Evolutionary conservation across 139 green algal genomes (phyloP), one percentile per base, ranked within the genome.

Genomic region (Limnomonas spitsbergensis): DNA sequence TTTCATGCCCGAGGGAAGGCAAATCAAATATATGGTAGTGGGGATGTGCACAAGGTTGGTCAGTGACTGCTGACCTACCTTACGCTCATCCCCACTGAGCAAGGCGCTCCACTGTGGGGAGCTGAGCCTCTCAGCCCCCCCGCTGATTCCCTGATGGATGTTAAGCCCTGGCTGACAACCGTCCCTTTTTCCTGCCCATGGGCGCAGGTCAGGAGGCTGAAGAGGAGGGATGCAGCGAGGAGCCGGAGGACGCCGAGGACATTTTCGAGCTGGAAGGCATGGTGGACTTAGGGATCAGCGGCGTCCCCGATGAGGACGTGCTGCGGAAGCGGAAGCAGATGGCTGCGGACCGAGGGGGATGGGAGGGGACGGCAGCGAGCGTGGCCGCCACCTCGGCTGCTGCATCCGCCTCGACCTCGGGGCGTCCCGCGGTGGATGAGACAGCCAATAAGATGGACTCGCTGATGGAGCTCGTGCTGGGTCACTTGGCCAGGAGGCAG

Each of bases 251-350:
- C 0, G 81, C 82, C 35, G 87, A 92, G 54, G 92, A 95, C 75
- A 92, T 95, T 2, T 95, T 95, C 80, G 89, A 93, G 82, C 82
- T 97, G 78, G 92, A 96, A 84, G 90, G 88, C 54, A 92, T 92
- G 88, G 86, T 38, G 40, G 91, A 93, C 75, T 80, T 91, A 47
- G 88, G 92, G 61, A 83, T 93, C 69, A 85, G 81, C 69, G 80
- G 38, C 7, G 52, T 9, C 0, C 78, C 78, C 4, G 69, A 83
- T 53, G 71, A 83, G 80, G 36, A 81, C 3, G 72, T 69, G 37
- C 47, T 68, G 47, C 9, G 37, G 29, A 72, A 37, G 36, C n/a
- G n/a, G n/a, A n/a, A n/a, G n/a, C n/a, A n/a, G n/a, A 20, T 32
- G 32, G 34, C 68, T 47, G 68, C 14, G 20, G 68, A 72, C 32